Evolutionary conservation across 2,329 filamentous ascomycete species (phyloP).

Genomic region (Lomentospora prolificans): DNA sequence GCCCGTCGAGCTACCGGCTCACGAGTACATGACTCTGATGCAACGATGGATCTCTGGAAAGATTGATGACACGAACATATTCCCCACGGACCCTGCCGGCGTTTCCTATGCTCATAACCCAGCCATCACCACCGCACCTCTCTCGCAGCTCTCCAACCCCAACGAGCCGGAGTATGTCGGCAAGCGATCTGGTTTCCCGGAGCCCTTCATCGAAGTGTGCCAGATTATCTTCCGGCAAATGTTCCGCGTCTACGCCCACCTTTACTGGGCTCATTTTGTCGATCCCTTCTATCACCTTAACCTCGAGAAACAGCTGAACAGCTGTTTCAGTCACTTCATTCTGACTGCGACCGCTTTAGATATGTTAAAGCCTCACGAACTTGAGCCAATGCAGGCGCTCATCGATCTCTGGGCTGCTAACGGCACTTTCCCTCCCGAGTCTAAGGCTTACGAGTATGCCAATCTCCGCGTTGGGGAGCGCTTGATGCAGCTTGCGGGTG

Average conservation of each 20-base stretch:
- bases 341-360: constrained; percentile 71
- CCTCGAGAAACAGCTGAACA: constrained; percentile 72
- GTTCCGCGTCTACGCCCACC: constrained; percentile 95
- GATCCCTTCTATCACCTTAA: constrained; percentile 79
- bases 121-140: constrained; percentile 45
- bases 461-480: constrained; percentile 51
- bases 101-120: constrained; percentile 58
- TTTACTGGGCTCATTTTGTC: constrained; percentile 93
- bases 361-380: constrained; percentile 78
- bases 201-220: constrained; percentile 80
- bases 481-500: constrained; percentile 36
- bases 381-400: constrained; percentile 91
- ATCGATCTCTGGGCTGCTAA: constrained; percentile 88
- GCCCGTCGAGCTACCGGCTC: constrained; percentile 84
- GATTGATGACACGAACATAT: constrained; percentile 80
- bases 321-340: constrained; percentile 78
- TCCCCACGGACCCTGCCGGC: constrained; percentile 73
- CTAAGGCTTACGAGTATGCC: constrained; percentile 56
- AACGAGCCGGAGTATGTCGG: constrained; percentile 71
- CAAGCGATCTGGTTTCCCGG: constrained; percentile 85
- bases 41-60: constrained; percentile 97
- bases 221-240: constrained; percentile 95
- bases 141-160: constrained; percentile 51
- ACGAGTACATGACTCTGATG: constrained; percentile 90
- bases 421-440: constrained; percentile 73